Evolutionary conservation across 257 asterid species (phyloP), one percentile per base, ranked within the genome.

Genomic region (Ilex asprella): DNA sequence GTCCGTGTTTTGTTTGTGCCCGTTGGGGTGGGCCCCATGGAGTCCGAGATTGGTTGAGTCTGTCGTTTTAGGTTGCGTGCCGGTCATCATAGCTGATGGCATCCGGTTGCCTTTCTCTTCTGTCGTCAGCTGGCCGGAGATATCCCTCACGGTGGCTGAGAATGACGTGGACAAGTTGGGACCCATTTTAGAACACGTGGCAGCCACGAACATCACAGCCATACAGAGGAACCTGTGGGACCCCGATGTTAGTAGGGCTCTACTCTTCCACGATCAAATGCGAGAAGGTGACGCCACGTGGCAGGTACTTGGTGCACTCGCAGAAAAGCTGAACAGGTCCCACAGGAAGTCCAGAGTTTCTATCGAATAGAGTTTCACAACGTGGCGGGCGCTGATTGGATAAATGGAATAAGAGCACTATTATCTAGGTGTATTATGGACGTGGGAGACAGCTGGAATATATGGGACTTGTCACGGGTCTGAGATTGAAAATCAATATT

Each of bases 281-380:
- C 53, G 43, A 39, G 79, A 69, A 35, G 94, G 99, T 0, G 99
- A 93, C 14, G 97, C 99, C 59, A 90, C 95, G 79, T 90, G 91
- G 89, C 95, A 78, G 27, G 86, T 84, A 9, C n/a, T 90, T 2
- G 70, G 63, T 59, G 74, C 78, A 5, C 70, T 90, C 7, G 63
- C 82, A 0, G 32, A 9, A 39, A 82, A 67, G 75, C 64, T 87
- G 0, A 67, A 30, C 13, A 70, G 85, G 82, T 87, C 93, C 65
- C 72, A 60, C 68, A 69, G 32, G 2, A 66, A 62, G 75, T 64
- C 83, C 9, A 73, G 84, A 70, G 81, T 73, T 70, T 69, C 60
- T 0, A 39, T 15, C 89, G 71, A 79, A 60, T 82, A 65, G 78
- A 21, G 5, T 0, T 0, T 0, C 0, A 16, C 50, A 84, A 73